phyloP scores from a whole-genome alignment of 140 eudicot genomes.

The Stevia rebaudiana region DNA sequence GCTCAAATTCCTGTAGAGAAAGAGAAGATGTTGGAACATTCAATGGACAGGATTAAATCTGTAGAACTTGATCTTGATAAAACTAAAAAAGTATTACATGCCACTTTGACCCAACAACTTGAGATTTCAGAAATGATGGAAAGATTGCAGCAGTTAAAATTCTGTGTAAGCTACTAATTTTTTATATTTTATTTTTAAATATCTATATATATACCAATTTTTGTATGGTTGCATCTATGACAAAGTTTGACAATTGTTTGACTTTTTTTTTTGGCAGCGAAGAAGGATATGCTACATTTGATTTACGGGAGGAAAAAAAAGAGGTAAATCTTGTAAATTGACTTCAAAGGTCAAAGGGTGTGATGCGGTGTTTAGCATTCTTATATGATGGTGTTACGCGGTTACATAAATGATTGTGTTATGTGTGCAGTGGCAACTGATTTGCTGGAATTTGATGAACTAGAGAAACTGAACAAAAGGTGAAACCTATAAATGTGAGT shows the following conservation, averaged over 20 bases:
- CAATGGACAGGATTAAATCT: constrained; percentile 78
- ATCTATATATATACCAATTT: not conserved
- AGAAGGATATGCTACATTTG: constrained; percentile 32
- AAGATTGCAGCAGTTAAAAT: constrained; percentile 39
- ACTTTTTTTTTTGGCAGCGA: constrained; percentile 19
- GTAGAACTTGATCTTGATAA: constrained; percentile 79
- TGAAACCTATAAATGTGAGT: constrained; percentile 16
- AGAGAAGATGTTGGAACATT: constrained; percentile 60
- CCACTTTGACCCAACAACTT: constrained; percentile 59
- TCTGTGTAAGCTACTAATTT: constrained; percentile 51
- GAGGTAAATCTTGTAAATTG: constrained; percentile 14
- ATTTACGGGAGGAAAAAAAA: constrained; percentile 3
- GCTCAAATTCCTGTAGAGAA: constrained; percentile 63
- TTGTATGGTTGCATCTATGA: not conserved
- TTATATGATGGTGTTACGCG: no score
- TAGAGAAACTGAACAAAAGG: not conserved
- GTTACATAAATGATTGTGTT: not conserved
- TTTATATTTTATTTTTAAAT: no score
- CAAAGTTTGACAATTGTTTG: not conserved
- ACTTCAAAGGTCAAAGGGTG: constrained; percentile 9
- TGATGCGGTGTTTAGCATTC: not conserved
- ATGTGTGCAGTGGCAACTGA: constrained; percentile 1
- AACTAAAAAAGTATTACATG: constrained; percentile 72
- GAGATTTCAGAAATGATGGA: constrained; percentile 60
- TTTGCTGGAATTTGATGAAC: constrained; percentile 7